Percentiles rank a stretch among this genome's conserved stretches.
Evolutionary conservation across 2,329 filamentous ascomycete species (phyloP).

Genomic region (Botrytis deweyae): DNA sequence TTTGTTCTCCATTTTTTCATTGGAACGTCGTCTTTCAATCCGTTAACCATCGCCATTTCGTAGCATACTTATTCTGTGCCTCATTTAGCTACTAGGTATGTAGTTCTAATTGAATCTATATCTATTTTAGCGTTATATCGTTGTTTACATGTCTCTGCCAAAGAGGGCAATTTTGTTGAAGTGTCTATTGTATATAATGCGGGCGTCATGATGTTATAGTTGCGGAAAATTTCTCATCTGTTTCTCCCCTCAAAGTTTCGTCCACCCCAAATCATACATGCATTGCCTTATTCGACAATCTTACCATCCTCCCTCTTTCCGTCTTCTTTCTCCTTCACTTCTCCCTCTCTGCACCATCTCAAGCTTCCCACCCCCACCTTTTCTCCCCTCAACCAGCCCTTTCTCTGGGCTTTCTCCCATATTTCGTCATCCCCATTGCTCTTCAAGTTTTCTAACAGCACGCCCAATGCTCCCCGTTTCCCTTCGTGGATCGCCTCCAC

Average conservation of each 20-base stretch:
- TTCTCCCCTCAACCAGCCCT: not conserved
- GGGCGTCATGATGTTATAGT: not conserved
- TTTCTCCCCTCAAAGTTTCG: not conserved
- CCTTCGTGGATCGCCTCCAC: not conserved
- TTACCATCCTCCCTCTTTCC: not conserved
- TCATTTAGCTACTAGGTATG: not conserved
- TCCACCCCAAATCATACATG: not conserved
- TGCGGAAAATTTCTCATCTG: not conserved
- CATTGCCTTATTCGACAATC: not conserved
- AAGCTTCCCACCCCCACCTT: not conserved
- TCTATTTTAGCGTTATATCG: not conserved
- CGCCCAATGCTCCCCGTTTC: not conserved
- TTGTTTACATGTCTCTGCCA: not conserved
- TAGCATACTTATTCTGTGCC: not conserved
- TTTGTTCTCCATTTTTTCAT: not conserved
- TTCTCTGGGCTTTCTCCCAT: not conserved
- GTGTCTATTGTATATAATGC: not conserved
- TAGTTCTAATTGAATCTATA: not conserved
- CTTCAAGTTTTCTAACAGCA: not conserved
- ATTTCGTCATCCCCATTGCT: not conserved
- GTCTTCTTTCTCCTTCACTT: not conserved
- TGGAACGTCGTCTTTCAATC: not conserved
- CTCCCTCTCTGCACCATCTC: not conserved
- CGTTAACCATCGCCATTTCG: not conserved
- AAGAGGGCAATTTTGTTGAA: not conserved